Evolutionary conservation across 352 stramenopile species (phyloP).

Genomic region (Pythium brassicae): DNA sequence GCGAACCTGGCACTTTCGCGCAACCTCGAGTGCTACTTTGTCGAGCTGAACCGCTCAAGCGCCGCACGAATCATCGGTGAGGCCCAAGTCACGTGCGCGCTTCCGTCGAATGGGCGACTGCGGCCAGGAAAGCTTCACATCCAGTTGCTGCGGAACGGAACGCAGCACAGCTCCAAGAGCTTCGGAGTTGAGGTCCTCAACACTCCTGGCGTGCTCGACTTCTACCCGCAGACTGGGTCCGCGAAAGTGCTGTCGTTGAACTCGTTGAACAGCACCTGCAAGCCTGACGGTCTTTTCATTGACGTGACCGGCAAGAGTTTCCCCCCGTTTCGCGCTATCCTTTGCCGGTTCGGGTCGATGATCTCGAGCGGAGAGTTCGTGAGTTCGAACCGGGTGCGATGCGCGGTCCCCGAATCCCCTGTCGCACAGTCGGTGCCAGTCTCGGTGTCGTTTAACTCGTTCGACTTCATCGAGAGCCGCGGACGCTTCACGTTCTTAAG

Average conservation of each 20-base stretch:
- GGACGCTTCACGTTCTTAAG: conserved; percentile 34
- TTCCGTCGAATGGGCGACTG: conserved; percentile 9
- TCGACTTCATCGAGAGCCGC: conserved; percentile 38
- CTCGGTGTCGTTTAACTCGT: conserved; percentile 60
- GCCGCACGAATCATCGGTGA: conserved; percentile 19
- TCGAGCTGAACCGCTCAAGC: conserved; percentile 21
- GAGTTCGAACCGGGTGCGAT: conserved; percentile 29
- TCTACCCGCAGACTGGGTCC: conserved; percentile 19
- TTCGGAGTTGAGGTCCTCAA: conserved; percentile 22
- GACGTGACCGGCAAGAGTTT: conserved; percentile 45
- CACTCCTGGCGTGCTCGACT: conserved; percentile 29
- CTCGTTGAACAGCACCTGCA: not conserved
- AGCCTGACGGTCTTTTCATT: conserved; percentile 1
- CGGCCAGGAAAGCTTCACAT: conserved; percentile 15
- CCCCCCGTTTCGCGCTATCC: conserved; percentile 26
- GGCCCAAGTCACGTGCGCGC: conserved; percentile 17
- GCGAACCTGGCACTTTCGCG: conserved; percentile 15
- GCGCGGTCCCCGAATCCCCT: conserved; percentile 28
- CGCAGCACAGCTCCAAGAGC: conserved; percentile 21
- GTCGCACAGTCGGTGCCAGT: conserved; percentile 21
- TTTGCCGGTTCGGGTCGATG: conserved; percentile 27
- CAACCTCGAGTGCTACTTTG: conserved; percentile 27
- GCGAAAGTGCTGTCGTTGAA: not conserved
- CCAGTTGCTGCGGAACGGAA: conserved; percentile 12
- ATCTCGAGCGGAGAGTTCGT: conserved; percentile 29